These are phyloP conservation scores for Sodiomyces alkalinus DNA, from an alignment of 2,329 filamentous ascomycete genomes.

Conservation along the genomic window DNA sequence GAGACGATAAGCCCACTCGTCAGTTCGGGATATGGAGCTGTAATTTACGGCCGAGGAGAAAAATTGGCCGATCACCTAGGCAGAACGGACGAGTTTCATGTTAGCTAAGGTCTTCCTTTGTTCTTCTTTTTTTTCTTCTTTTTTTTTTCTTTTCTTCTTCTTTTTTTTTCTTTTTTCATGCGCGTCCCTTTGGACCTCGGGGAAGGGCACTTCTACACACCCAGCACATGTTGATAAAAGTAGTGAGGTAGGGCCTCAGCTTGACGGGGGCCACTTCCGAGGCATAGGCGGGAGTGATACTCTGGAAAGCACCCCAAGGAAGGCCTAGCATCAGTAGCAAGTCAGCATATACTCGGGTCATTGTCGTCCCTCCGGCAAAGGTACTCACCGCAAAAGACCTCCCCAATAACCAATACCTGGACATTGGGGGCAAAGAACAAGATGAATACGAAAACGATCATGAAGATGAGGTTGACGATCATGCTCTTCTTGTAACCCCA, in stretches of 20 bases:
- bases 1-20: slow-evolving; percentile 33
- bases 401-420: slow-evolving; percentile 28
- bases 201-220: too few relatives aligned
- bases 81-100: too few relatives aligned
- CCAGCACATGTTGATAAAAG: slow-evolving; percentile 42
- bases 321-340: slow-evolving; percentile 20
- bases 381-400: slow-evolving; percentile 28
- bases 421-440: slow-evolving; percentile 36
- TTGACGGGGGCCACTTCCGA: slow-evolving; percentile 34
- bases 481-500: slow-evolving; percentile 35
- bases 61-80: slow-evolving; percentile 32
- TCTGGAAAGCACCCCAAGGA: slow-evolving; percentile 37
- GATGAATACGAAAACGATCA: slow-evolving; percentile 36
- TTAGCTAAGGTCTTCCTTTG: too few relatives aligned
- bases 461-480: slow-evolving; percentile 26
- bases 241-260: slow-evolving; percentile 35
- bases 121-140: too few relatives aligned
- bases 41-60: slow-evolving; percentile 31
- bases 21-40: slow-evolving; percentile 19
- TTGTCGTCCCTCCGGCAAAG: too few relatives aligned
- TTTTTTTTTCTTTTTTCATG: not conserved
- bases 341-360: not conserved
- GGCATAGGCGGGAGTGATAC: slow-evolving; percentile 35
- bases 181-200: too few relatives aligned
- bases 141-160: too few relatives aligned